A percentile compares a stretch with the other conserved stretches of the same genome.
These are phyloP conservation scores for Nakataea oryzae DNA, from an alignment of 2,329 filamentous ascomycete species.

Conservation along the genomic window DNA sequence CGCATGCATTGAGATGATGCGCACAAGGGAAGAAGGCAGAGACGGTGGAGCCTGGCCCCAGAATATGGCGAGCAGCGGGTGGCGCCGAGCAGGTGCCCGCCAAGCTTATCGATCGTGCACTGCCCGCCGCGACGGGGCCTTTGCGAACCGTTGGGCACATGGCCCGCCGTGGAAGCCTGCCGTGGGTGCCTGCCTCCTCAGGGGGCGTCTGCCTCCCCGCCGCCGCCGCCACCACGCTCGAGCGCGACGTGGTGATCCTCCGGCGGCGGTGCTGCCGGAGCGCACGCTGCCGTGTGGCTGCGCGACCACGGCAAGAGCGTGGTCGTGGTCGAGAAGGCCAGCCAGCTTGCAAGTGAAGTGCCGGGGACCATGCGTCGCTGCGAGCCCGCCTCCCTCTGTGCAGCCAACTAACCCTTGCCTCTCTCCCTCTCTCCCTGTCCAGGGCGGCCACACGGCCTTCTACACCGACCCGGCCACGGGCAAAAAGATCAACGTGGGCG, in stretches of 20 bases:
- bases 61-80: too few species aligned
- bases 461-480: conserved; percentile 17
- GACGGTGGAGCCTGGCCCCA: too few species aligned
- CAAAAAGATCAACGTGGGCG: conserved; percentile 11
- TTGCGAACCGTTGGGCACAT: too few species aligned
- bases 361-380: too few species aligned
- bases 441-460: conserved; percentile 22
- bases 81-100: too few species aligned
- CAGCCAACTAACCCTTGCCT: neutral
- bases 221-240: conserved; percentile 1
- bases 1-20: too few species aligned
- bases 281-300: conserved; percentile 7
- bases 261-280: conserved; percentile 8
- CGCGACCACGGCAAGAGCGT: conserved; percentile 6
- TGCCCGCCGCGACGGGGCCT: too few species aligned
- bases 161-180: too few species aligned
- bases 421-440: neutral
- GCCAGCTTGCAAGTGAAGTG: conserved; percentile 6
- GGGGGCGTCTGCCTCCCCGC: neutral
- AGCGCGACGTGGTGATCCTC: conserved; percentile 7
- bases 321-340: conserved; percentile 6
- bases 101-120: too few species aligned
- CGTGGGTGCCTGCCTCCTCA: too few species aligned
- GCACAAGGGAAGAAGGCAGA: too few species aligned
- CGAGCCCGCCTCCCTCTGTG: too few species aligned